phyloP scores from a whole-genome alignment of 169 alveolate genomes.

The Plasmodium relictum region DNA sequence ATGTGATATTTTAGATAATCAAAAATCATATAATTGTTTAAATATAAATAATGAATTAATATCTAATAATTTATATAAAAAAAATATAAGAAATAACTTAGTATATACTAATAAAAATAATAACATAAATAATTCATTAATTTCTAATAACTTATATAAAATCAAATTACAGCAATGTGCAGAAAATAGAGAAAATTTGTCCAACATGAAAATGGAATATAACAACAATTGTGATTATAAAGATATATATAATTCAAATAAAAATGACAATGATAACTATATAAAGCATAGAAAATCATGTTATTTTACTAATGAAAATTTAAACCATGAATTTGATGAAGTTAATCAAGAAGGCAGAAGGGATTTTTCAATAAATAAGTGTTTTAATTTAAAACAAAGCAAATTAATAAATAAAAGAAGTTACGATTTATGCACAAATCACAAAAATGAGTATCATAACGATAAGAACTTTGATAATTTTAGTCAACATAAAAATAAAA shows the following conservation, averaged over 20 bases:
- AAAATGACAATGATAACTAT: neutral
- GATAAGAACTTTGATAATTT: neutral
- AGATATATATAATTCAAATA: neutral
- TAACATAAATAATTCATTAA: neutral
- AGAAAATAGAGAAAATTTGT: neutral
- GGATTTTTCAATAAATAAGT: neutral
- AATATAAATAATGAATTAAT: conserved; percentile 2
- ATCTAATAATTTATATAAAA: conserved; percentile 6
- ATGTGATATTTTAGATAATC: neutral
- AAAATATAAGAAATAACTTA: neutral
- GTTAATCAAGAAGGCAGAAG: neutral
- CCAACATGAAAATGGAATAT: neutral
- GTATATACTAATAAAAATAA: neutral
- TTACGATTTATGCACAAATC: conserved; percentile 8
- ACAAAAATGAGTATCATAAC: neutral
- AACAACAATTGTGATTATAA: neutral
- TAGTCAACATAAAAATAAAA: neutral
- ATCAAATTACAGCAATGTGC: neutral
- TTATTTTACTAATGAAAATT: neutral
- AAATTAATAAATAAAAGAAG: conserved; percentile 12
- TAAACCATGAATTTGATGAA: neutral
- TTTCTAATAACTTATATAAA: neutral
- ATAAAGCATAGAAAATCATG: conserved; percentile 2
- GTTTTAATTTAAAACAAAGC: conserved; percentile 11
- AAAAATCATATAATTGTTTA: neutral